These are phyloP conservation scores for Pythium monospermum DNA, from an alignment of 352 stramenopile genomes.

Conservation along the genomic window DNA sequence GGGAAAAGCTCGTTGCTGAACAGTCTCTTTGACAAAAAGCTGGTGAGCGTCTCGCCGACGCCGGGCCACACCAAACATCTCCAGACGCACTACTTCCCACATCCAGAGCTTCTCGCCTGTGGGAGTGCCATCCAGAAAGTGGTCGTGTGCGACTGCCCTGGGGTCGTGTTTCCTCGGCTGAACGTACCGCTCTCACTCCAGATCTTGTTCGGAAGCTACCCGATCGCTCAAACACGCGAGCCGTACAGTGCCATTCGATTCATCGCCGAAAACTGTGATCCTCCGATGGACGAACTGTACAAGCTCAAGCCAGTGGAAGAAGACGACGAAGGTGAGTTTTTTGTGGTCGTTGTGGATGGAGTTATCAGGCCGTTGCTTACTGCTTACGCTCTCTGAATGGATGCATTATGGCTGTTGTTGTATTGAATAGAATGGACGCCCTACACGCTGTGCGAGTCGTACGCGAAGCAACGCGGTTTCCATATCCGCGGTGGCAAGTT, in stretches of 20 bases:
- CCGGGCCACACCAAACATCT: slow-evolving; percentile 80
- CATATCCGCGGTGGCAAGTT: slow-evolving; percentile 66
- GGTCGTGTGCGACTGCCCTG: slow-evolving; percentile 73
- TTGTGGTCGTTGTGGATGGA: background rate
- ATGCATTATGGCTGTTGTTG: background rate
- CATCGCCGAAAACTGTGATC: slow-evolving; percentile 76
- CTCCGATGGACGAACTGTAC: slow-evolving; percentile 70
- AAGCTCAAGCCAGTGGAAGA: slow-evolving; percentile 70
- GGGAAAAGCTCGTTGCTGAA: slow-evolving; percentile 95
- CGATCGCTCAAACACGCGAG: slow-evolving; percentile 81
- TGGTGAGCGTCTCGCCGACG: slow-evolving; percentile 75
- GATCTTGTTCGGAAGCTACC: slow-evolving; percentile 80
- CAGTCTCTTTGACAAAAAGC: slow-evolving; percentile 66
- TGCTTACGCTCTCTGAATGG: too few species aligned
- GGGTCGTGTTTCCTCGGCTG: slow-evolving; percentile 76
- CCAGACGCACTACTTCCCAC: slow-evolving; percentile 75
- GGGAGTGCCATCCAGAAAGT: slow-evolving; percentile 31
- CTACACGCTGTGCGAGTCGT: slow-evolving; percentile 71
- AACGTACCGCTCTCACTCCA: slow-evolving; percentile 64
- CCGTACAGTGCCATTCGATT: slow-evolving; percentile 84
- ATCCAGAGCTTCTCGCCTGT: slow-evolving; percentile 42
- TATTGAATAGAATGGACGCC: slow-evolving; percentile 51
- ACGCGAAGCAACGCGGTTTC: slow-evolving; percentile 69
- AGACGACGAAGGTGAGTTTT: slow-evolving; percentile 38
- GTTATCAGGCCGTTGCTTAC: too few species aligned